Evolutionary conservation across 2,329 filamentous ascomycete genomes (phyloP).

Genomic region (Fusarium nelsonii): DNA sequence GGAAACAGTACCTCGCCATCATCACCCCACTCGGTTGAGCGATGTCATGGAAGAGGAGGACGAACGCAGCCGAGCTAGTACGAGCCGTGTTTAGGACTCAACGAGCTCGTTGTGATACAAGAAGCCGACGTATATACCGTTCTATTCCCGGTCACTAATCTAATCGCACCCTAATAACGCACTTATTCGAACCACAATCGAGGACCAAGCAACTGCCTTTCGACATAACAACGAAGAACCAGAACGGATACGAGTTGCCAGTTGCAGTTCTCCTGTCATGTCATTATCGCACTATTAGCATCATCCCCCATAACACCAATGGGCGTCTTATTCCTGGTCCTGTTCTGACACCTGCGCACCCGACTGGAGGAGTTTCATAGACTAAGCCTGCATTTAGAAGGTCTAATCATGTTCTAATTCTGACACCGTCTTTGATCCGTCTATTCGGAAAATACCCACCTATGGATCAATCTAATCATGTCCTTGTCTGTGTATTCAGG

Average conservation of each 20-base stretch:
- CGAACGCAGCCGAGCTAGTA: slow-evolving; percentile 81
- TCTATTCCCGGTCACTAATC: slow-evolving; percentile 24
- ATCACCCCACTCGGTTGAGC: slow-evolving; percentile 88
- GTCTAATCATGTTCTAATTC: slow-evolving; percentile 33
- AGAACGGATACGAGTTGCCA: slow-evolving; percentile 14
- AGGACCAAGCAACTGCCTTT: slow-evolving; percentile 10
- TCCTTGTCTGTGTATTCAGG: background rate
- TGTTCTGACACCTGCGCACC: slow-evolving; percentile 34
- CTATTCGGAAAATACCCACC: slow-evolving; percentile 14
- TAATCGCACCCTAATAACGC: slow-evolving; percentile 27
- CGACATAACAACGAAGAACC: slow-evolving; percentile 13
- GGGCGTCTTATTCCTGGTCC: slow-evolving; percentile 19
- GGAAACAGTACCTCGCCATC: slow-evolving; percentile 82
- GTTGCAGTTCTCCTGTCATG: slow-evolving; percentile 30
- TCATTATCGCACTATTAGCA: slow-evolving; percentile 38
- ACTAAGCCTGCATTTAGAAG: slow-evolving; percentile 47
- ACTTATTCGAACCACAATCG: slow-evolving; percentile 15
- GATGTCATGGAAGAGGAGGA: slow-evolving; percentile 91
- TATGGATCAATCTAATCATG: slow-evolving; percentile 8
- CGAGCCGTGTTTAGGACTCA: slow-evolving; percentile 61
- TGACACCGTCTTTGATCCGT: slow-evolving; percentile 17
- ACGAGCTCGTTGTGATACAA: slow-evolving; percentile 21
- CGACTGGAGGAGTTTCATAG: slow-evolving; percentile 39
- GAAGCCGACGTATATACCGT: slow-evolving; percentile 35
- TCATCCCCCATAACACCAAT: slow-evolving; percentile 29